Conservation (phyloP, 768 basidiomycete species). For the Phylloporus sp. region DNA sequence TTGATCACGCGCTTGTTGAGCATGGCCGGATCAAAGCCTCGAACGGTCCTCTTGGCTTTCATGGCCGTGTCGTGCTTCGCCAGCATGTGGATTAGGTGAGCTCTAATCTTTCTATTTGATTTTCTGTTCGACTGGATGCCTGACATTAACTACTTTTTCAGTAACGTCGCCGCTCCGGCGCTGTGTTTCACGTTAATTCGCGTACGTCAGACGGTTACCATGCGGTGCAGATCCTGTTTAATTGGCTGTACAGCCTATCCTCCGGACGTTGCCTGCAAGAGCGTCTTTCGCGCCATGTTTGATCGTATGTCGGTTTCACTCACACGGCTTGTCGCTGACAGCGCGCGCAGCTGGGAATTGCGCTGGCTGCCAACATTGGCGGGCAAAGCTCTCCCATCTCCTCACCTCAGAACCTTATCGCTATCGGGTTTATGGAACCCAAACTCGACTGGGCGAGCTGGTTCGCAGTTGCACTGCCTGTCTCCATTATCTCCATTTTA, state of each 20-base stretch:
- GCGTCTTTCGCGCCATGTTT: conserved; percentile 86
- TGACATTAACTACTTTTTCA: conserved; percentile 28
- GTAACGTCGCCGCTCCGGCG: conserved; percentile 97
- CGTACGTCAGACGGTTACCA: conserved; percentile 40
- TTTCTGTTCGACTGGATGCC: neutral
- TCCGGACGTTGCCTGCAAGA: conserved; percentile 82
- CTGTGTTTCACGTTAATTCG: conserved; percentile 94
- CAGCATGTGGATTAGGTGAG: conserved; percentile 97
- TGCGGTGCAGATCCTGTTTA: neutral
- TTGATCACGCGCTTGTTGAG: conserved; percentile 87
- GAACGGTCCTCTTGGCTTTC: conserved; percentile 83
- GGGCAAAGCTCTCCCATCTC: conserved; percentile 97
- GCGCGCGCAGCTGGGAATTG: conserved; percentile 75
- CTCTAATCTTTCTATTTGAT: neutral
- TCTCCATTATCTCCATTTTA: conserved; percentile 78
- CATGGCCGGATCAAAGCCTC: conserved; percentile 84
- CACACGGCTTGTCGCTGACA: neutral
- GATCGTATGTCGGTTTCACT: conserved; percentile 54
- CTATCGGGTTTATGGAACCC: conserved; percentile 80
- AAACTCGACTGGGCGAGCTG: conserved; percentile 84
- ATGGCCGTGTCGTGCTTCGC: conserved; percentile 98
- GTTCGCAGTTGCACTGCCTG: conserved; percentile 93
- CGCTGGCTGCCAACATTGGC: conserved; percentile 96
- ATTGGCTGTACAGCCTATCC: conserved; percentile 65
- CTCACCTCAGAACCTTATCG: conserved; percentile 96